Conservation (phyloP, 1,284 basidiomycete species). For the Salmacisia buchloeana region DNA sequence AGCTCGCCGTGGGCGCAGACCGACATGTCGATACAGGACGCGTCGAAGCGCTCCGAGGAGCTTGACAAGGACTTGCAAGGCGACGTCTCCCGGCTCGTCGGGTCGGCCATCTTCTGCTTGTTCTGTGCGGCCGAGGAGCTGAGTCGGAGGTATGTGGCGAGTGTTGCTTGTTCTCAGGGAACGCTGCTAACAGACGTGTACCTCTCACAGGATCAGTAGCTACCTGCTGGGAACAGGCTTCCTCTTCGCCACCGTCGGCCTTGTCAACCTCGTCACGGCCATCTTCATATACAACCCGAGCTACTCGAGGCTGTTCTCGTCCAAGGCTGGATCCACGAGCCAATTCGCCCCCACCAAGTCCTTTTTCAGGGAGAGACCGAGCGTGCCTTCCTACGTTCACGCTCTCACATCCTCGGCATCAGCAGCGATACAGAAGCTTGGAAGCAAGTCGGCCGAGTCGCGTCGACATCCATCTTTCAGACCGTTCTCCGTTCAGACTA, state of each 20-base stretch:
- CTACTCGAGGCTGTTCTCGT: background rate
- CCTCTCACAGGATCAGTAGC: background rate
- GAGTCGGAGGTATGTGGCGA: constrained; percentile 1
- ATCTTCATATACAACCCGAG: background rate
- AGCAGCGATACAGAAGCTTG: background rate
- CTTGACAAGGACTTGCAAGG: background rate
- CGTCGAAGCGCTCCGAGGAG: background rate
- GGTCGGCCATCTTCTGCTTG: background rate
- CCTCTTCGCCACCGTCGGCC: background rate
- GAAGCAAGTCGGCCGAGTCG: background rate
- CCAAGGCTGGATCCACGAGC: background rate
- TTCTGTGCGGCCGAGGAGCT: background rate
- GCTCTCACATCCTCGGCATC: background rate
- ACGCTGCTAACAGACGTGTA: background rate
- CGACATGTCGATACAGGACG: background rate
- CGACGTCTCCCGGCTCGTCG: background rate
- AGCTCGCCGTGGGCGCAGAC: background rate
- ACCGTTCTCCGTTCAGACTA: too few species aligned
- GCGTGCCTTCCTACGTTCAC: background rate
- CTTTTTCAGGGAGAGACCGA: background rate
- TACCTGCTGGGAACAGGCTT: background rate
- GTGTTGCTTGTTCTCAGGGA: background rate
- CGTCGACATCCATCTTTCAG: background rate
- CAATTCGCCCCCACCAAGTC: background rate
- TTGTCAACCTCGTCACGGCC: background rate